phyloP scores from a whole-genome alignment of 805 yeast genomes.

The Wickerhamomyces queroliae region DNA sequence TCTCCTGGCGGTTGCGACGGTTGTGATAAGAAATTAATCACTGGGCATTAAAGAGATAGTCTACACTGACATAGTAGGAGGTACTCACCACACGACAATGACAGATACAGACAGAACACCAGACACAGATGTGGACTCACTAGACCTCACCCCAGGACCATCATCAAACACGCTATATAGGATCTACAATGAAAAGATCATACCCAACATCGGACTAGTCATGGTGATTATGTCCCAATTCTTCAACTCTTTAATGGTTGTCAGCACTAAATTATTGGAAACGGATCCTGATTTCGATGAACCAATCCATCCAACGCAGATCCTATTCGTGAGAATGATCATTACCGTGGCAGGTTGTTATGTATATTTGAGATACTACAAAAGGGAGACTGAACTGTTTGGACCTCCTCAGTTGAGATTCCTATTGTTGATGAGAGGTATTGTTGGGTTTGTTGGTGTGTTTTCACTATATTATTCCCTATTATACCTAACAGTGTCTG shows the following conservation, averaged over 20 bases:
- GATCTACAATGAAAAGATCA: constrained; percentile 5
- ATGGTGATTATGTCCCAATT: constrained; percentile 59
- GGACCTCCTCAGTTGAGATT: constrained; percentile 60
- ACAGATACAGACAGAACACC: too few species aligned
- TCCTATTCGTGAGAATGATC: constrained; percentile 69
- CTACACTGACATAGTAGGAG: too few species aligned
- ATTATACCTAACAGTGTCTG: constrained; percentile 69
- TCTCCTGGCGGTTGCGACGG: too few species aligned
- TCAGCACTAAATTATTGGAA: constrained; percentile 68
- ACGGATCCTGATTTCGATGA: constrained; percentile 51
- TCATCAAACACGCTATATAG: too few species aligned
- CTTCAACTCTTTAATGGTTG: constrained; percentile 72
- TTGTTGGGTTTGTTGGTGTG: constrained; percentile 75
- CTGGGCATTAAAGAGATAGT: too few species aligned
- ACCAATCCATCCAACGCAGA: constrained; percentile 74
- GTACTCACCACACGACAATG: too few species aligned
- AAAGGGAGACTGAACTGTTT: constrained; percentile 56
- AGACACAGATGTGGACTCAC: too few species aligned
- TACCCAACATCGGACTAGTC: constrained; percentile 42
- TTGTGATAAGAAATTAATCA: too few species aligned
- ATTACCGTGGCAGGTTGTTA: constrained; percentile 61
- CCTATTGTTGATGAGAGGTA: constrained; percentile 56
- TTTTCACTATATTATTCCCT: constrained; percentile 73
- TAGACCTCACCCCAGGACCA: too few species aligned
- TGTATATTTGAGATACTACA: constrained; percentile 44